These are phyloP conservation scores for Silene conica DNA, from an alignment of 148 eudicot species.

Conservation along the genomic window DNA sequence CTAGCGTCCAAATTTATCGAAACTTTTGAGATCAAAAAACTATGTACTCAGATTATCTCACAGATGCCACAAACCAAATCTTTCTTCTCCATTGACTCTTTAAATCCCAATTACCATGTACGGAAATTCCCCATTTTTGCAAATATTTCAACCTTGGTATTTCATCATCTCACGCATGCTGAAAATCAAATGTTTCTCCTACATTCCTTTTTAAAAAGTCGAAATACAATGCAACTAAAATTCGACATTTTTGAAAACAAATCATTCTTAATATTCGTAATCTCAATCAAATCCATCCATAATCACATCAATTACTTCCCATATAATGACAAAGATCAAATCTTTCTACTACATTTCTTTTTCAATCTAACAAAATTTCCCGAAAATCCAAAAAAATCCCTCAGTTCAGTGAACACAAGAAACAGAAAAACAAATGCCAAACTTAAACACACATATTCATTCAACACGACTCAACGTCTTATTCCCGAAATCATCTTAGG, in stretches of 20 bases:
- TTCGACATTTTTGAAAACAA: neutral
- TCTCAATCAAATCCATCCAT: no score
- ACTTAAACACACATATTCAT: neutral
- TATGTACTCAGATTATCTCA: no score
- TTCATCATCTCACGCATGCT: no score
- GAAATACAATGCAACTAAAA: neutral
- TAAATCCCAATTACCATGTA: no score
- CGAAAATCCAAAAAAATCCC: neutral
- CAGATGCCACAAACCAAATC: no score
- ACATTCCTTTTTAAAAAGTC: neutral
- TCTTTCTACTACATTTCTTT: neutral
- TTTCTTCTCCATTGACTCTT: no score
- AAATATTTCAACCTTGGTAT: no score
- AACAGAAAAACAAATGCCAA: neutral
- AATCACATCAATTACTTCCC: neutral
- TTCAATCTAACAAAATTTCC: neutral
- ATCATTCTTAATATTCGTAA: no score
- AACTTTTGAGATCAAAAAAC: neutral
- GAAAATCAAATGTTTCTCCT: no score
- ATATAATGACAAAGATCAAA: neutral
- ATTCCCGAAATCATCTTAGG: no score
- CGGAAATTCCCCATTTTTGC: no score
- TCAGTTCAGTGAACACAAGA: neutral
- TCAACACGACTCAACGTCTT: no score
- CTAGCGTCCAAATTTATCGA: neutral